Conservation (phyloP, 1,139 yeast genomes). For the Pichia sp. region DNA sequence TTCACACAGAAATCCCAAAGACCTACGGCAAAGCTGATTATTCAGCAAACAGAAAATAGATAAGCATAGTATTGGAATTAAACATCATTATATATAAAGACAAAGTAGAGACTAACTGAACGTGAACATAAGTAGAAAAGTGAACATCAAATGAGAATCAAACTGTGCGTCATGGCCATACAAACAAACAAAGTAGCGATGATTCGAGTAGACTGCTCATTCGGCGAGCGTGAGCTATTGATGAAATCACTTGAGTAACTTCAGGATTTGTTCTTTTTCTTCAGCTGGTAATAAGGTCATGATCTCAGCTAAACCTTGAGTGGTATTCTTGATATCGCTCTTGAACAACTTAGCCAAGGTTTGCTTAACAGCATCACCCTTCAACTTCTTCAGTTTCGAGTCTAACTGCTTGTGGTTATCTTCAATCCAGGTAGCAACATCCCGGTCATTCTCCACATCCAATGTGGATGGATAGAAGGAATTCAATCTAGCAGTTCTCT, state of each 20-base stretch:
- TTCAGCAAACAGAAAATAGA: no score
- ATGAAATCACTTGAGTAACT: conserved; percentile 24
- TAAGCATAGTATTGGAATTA: no score
- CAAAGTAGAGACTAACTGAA: no score
- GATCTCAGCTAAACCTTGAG: conserved; percentile 42
- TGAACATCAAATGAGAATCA: no score
- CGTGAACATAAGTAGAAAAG: no score
- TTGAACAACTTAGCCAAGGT: conserved; percentile 54
- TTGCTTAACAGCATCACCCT: conserved; percentile 56
- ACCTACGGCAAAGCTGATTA: no score
- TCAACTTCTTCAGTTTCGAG: conserved; percentile 55
- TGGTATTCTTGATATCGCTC: conserved; percentile 38
- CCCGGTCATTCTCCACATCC: conserved; percentile 66
- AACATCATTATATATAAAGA: no score
- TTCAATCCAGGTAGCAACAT: conserved; percentile 83
- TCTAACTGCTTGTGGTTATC: conserved; percentile 62
- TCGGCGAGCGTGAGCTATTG: no score
- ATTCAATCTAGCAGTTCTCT: conserved; percentile 78
- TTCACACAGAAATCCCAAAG: no score
- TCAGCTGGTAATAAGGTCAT: conserved; percentile 40
- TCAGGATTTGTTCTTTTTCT: conserved; percentile 38
- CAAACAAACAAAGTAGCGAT: no score
- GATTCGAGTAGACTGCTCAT: no score
- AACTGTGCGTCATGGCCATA: no score
- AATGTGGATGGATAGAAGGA: conserved; percentile 79